These are phyloP conservation scores for Yamadazyma sp. DNA, from an alignment of 805 yeast genomes.

Conservation along the genomic window DNA sequence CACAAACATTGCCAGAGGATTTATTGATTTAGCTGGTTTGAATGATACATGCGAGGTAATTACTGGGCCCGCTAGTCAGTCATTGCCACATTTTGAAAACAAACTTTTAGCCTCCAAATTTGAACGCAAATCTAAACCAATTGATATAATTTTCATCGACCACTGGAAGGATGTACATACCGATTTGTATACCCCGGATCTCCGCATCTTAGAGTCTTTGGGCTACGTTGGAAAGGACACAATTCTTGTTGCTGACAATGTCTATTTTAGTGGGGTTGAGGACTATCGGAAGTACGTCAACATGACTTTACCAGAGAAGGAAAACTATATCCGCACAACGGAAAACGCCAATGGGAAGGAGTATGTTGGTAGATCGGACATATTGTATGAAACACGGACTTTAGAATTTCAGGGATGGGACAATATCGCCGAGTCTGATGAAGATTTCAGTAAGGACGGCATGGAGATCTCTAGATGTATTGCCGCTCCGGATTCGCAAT, in stretches of 20 bases:
- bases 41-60: conserved; percentile 27
- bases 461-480: no score
- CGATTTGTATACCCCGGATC: conserved; percentile 39
- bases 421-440: no score
- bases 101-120: no score
- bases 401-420: no score
- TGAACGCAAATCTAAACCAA: conserved; percentile 13
- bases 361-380: conserved; percentile 20
- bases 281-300: conserved; percentile 40
- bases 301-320: conserved; percentile 36
- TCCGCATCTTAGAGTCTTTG: conserved; percentile 40
- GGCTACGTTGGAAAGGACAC: conserved; percentile 42
- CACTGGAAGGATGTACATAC: conserved; percentile 39
- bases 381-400: conserved; percentile 38
- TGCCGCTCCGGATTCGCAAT: no score
- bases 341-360: conserved; percentile 27
- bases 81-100: conserved; percentile 26
- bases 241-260: conserved; percentile 39
- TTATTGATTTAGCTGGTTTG: conserved; percentile 37
- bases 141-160: conserved; percentile 42
- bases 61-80: conserved; percentile 32
- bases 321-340: conserved; percentile 24
- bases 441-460: conserved; percentile 1
- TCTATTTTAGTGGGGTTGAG: conserved; percentile 35
- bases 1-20: conserved; percentile 29